Conservation (phyloP, 345 rosid genomes). For the Euphorbia pulcherrima region DNA sequence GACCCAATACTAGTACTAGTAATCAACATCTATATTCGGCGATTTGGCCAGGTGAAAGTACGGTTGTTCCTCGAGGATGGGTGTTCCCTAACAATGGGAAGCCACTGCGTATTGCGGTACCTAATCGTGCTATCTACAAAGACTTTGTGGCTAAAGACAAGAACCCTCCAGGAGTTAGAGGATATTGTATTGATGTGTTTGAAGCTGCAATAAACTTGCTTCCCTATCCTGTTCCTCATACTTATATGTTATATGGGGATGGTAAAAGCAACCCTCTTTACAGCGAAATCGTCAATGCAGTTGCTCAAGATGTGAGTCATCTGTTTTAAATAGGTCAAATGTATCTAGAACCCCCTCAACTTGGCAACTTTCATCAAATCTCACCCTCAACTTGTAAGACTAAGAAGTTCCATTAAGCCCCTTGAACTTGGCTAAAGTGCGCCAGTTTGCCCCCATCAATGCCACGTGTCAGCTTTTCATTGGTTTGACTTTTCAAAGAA, state of each 20-base stretch:
- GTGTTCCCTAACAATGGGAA: slow-evolving; percentile 81
- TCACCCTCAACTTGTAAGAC: no score
- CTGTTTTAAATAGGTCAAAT: not conserved
- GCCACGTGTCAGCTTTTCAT: no score
- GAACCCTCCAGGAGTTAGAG: slow-evolving; percentile 65
- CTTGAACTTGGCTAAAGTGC: no score
- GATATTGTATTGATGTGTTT: slow-evolving; percentile 85
- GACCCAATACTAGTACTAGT: slow-evolving; percentile 40
- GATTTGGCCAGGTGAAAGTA: slow-evolving; percentile 80
- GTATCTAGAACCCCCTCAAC: no score
- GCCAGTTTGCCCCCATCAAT: no score
- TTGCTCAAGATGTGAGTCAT: slow-evolving; percentile 66
- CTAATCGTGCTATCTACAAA: slow-evolving; percentile 59
- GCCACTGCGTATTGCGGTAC: slow-evolving; percentile 72
- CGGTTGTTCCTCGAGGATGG: slow-evolving; percentile 69
- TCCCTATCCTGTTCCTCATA: slow-evolving; percentile 76
- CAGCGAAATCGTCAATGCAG: slow-evolving; percentile 50
- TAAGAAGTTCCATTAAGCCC: no score
- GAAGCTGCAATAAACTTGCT: slow-evolving; percentile 83
- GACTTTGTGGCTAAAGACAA: slow-evolving; percentile 55
- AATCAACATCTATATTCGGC: slow-evolving; percentile 51
- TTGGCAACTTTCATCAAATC: no score
- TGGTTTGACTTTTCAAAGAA: no score
- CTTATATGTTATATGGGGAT: slow-evolving; percentile 55
- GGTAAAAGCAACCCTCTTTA: slow-evolving; percentile 64